phyloP scores from a whole-genome alignment of 257 asterid species.

The Gynochthodes officinalis region DNA sequence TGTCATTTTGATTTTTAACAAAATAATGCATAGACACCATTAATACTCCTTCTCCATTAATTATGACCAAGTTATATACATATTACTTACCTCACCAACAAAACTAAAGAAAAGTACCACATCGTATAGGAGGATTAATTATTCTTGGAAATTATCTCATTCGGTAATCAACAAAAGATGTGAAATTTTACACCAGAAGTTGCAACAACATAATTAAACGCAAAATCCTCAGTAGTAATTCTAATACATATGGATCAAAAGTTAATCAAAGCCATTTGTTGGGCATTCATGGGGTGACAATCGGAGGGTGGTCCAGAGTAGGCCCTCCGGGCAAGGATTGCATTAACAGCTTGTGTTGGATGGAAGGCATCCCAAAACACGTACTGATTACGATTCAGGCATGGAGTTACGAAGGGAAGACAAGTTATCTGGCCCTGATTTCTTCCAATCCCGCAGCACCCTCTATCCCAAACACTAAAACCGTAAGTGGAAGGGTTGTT shows the following conservation, averaged over 20 bases:
- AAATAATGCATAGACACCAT: too few species aligned
- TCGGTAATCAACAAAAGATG: too few species aligned
- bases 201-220: too few species aligned
- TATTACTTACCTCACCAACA: too few species aligned
- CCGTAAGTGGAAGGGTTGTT: slow-evolving; percentile 50
- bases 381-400: slow-evolving; percentile 50
- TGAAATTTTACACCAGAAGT: too few species aligned
- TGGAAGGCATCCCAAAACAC: slow-evolving; percentile 94
- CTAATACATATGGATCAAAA: slow-evolving; percentile 12
- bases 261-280: slow-evolving; percentile 60
- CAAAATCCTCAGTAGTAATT: too few species aligned
- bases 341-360: slow-evolving; percentile 67
- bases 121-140: too few species aligned
- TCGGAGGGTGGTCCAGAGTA: slow-evolving; percentile 64
- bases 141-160: too few species aligned
- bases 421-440: slow-evolving; percentile 79
- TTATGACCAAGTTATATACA: too few species aligned
- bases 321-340: slow-evolving; percentile 66
- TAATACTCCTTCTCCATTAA: too few species aligned
- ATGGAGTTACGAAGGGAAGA: slow-evolving; percentile 53
- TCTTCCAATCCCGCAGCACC: slow-evolving; percentile 81
- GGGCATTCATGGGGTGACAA: slow-evolving; percentile 63
- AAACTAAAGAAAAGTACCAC: too few species aligned
- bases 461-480: slow-evolving; percentile 57
- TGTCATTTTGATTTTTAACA: too few species aligned